Evolutionary conservation across 73 alveolate genomes (phyloP).

Genomic region (Paramecium sexaurelia): DNA sequence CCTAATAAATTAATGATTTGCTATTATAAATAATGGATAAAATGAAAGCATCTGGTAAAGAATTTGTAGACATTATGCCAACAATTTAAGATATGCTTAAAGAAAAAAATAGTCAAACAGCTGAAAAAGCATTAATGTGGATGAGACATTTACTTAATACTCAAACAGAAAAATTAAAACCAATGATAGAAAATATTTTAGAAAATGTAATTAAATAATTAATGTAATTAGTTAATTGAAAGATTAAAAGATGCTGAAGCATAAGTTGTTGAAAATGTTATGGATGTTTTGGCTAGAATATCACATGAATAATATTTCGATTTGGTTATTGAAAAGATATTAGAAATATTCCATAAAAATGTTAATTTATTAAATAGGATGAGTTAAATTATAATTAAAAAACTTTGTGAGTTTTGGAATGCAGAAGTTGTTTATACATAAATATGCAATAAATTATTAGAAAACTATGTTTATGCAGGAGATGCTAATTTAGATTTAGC

Average conservation of each 20-base stretch:
- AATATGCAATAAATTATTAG: neutral
- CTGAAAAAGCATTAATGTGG: slow-evolving; percentile 53
- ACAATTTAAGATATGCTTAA: slow-evolving; percentile 45
- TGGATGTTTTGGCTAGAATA: slow-evolving; percentile 36
- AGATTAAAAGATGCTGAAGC: slow-evolving; percentile 52
- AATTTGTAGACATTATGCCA: slow-evolving; percentile 55
- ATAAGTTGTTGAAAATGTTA: slow-evolving; percentile 36
- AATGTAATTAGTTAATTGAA: slow-evolving; percentile 10
- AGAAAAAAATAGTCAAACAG: slow-evolving; percentile 16
- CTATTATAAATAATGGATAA: slow-evolving; percentile 2
- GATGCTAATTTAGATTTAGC: slow-evolving; percentile 24
- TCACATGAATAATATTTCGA: slow-evolving; percentile 54
- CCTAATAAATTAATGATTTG: neutral
- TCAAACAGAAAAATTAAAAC: slow-evolving; percentile 23
- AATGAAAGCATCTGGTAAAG: slow-evolving; percentile 24
- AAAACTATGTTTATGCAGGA: neutral
- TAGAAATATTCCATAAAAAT: slow-evolving; percentile 17
- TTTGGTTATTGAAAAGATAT: slow-evolving; percentile 31
- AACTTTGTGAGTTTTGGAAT: slow-evolving; percentile 33
- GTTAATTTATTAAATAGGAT: neutral
- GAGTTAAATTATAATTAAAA: slow-evolving; percentile 36
- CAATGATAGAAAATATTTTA: slow-evolving; percentile 50
- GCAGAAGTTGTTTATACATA: slow-evolving; percentile 11
- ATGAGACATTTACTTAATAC: slow-evolving; percentile 37
- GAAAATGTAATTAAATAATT: neutral